Base-by-base conservation (phyloP, 306 rosid species). In the Citrullus amarus region DNA sequence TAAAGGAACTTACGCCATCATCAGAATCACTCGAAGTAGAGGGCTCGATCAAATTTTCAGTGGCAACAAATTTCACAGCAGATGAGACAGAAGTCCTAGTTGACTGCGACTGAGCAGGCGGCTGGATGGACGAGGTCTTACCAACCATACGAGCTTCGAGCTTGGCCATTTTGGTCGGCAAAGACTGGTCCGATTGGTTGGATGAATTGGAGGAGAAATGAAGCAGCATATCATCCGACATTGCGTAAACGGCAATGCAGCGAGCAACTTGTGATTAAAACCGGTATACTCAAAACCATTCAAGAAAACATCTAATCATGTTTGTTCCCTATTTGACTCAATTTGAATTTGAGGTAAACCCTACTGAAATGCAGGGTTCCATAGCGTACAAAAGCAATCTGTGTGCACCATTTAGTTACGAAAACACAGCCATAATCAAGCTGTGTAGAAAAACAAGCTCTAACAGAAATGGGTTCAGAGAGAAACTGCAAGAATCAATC, bases 91-190 rank as follows among this genome's bases (percentile, higher is more conserved):
- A 71, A 8, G 96, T 36, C 93, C 98, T 79, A 72, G 88, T 75
- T 39, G 91, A 77, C 79, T 91, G 98, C 56, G 56, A 82, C 76
- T 67, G 85, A 48, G n/a, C 57, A 28, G 74, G 85, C 71, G 59
- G 86, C 36, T 28, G 86, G 30, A 84, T 77, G 14, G 96, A 84
- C 22, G 98, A 86, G 75, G 88, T 86, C 84, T 93, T 93, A 34
- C 99, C 96, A 14, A 80, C 88, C 99, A 96, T 90, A 48, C 98
- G 99, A 89, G 99, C 98, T 83, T 96, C 99, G 79, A 96, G 89
- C 89, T 93, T 96, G 60, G 98, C 98, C 83, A 96, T 93, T 88
- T 93, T 93, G 13, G 96, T 89, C 65, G 99, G 99, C 70, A 96
- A 79, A 75, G 99, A 93, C 85, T 96, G 98, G 84, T 96, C 99